Percentiles rank a stretch among this genome's conserved stretches.
Evolutionary conservation across 2,329 filamentous ascomycete species (phyloP).

Genomic region (Pleoardoris graminearum): DNA sequence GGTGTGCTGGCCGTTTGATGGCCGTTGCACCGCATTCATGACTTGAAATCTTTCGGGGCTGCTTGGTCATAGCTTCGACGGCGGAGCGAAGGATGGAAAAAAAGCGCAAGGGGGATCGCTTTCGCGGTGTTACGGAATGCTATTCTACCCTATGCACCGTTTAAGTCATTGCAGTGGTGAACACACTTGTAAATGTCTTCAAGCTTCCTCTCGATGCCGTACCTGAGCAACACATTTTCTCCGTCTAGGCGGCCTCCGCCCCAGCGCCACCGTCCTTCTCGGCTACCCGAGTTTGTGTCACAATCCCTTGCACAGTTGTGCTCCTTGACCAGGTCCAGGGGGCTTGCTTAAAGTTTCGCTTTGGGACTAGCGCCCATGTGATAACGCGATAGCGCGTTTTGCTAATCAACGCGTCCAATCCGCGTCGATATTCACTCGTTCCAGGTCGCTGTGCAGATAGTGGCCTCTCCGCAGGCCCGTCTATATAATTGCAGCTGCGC

Average conservation of each 20-base stretch:
- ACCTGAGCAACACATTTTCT: not conserved
- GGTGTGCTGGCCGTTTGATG: slow-evolving; percentile 29
- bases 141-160: too few species aligned
- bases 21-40: slow-evolving; percentile 34
- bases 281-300: slow-evolving; percentile 32
- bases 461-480: slow-evolving; percentile 34
- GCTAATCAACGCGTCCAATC: slow-evolving; percentile 41
- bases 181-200: not conserved
- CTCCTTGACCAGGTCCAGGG: slow-evolving; percentile 26
- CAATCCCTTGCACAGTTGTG: slow-evolving; percentile 31
- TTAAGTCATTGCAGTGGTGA: too few species aligned
- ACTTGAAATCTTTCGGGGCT: slow-evolving; percentile 17
- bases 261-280: slow-evolving; percentile 28
- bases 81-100: slow-evolving; percentile 18
- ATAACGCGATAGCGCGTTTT: slow-evolving; percentile 42
- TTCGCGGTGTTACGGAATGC: slow-evolving; percentile 2
- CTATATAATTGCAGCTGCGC: slow-evolving; percentile 40
- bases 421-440: slow-evolving; percentile 29
- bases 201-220: not conserved
- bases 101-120: slow-evolving; percentile 20
- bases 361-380: slow-evolving; percentile 37
- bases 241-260: slow-evolving; percentile 5
- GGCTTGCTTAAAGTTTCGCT: slow-evolving; percentile 27
- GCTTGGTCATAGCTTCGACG: slow-evolving; percentile 34
- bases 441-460: slow-evolving; percentile 34